Conservation (phyloP, 495 filamentous ascomycete species). For the Immersiella caudata region DNA sequence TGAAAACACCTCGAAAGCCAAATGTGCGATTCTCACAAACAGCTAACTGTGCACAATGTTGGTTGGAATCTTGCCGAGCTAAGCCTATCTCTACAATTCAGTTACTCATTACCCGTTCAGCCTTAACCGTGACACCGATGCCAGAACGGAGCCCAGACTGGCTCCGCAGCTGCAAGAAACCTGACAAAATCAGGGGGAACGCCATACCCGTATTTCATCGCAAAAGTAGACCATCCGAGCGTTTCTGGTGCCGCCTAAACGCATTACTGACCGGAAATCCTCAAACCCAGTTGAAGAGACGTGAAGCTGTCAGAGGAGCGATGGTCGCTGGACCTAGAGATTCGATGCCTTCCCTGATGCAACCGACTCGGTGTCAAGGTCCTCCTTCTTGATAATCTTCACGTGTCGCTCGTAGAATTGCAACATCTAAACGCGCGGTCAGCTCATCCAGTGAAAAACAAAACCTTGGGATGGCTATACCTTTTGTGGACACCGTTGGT, state of each 20-base stretch:
- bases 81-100: too few species aligned
- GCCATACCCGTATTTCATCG: neutral
- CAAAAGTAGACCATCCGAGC: neutral
- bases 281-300: too few species aligned
- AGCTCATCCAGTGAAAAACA: neutral
- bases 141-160: neutral
- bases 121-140: neutral
- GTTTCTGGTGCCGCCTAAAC: neutral
- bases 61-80: too few species aligned
- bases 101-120: neutral
- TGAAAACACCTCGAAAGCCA: too few species aligned
- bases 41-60: too few species aligned
- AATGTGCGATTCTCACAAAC: too few species aligned
- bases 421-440: slow-evolving; percentile 52
- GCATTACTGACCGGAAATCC: neutral
- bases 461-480: slow-evolving; percentile 36
- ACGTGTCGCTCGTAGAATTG: slow-evolving; percentile 64
- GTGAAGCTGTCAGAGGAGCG: too few species aligned
- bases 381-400: slow-evolving; percentile 48
- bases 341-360: neutral
- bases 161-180: neutral
- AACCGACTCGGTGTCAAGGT: slow-evolving; percentile 19
- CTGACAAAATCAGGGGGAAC: neutral
- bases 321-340: neutral
- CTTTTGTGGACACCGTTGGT: slow-evolving; percentile 63